Conservation (phyloP, 2,329 filamentous ascomycete species). For the Aspergillus hiratsukae region DNA sequence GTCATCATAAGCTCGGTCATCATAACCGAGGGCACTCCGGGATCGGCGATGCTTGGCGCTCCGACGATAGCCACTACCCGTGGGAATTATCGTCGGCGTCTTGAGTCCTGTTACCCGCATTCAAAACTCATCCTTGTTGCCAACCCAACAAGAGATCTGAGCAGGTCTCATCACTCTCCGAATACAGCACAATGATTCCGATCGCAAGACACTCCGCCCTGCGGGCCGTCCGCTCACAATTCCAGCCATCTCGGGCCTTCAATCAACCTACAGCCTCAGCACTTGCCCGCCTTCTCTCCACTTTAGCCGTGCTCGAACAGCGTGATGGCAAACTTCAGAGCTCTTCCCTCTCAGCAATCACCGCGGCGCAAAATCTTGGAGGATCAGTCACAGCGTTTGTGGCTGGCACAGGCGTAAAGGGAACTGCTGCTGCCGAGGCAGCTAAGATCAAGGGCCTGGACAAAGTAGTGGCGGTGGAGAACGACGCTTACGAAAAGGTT, state of each 20-base stretch:
- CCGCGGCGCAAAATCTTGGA: constrained; percentile 80
- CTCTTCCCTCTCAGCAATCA: constrained; percentile 77
- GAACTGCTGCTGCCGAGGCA: constrained; percentile 69
- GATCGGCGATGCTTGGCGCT: constrained; percentile 30
- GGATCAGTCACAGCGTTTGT: constrained; percentile 82
- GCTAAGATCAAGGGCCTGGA: constrained; percentile 86
- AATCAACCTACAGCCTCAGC: constrained; percentile 50
- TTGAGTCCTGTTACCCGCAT: not conserved
- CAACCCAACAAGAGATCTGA: constrained; percentile 3
- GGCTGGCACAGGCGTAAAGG: constrained; percentile 72
- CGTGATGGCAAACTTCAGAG: constrained; percentile 79
- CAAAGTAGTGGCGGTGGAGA: constrained; percentile 87
- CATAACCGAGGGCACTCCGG: constrained; percentile 32
- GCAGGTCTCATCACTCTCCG: constrained; percentile 4
- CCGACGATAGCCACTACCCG: constrained; percentile 31
- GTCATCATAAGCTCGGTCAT: not conserved
- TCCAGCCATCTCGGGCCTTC: constrained; percentile 36
- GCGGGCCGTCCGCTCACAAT: constrained; percentile 43
- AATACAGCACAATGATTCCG: constrained; percentile 26
- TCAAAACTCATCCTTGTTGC: constrained; percentile 3
- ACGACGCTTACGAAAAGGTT: constrained; percentile 87
- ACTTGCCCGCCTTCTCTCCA: constrained; percentile 70
- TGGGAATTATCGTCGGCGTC: constrained; percentile 1
- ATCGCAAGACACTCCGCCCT: constrained; percentile 38
- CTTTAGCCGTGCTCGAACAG: constrained; percentile 88